Evolutionary conservation across 1,284 basidiomycete species (phyloP).

Genomic region (Ustilago esculenta): DNA sequence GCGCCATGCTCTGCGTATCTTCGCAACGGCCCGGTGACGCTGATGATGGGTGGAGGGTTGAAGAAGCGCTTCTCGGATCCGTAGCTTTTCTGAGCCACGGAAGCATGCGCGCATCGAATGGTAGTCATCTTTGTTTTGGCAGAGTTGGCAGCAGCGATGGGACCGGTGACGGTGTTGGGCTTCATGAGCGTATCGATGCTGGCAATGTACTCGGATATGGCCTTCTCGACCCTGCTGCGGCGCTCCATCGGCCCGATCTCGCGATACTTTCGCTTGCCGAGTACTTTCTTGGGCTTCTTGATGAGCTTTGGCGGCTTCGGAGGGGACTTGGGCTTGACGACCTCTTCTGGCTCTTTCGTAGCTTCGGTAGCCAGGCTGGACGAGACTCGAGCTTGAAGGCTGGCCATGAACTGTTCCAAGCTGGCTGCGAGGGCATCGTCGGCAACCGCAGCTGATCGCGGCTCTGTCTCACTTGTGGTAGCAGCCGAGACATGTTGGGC

Average conservation of each 20-base stretch:
- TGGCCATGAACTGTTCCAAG: conserved; percentile 57
- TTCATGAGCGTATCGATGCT: conserved; percentile 39
- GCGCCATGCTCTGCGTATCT: conserved; percentile 46
- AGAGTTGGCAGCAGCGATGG: conserved; percentile 23
- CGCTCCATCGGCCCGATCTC: conserved; percentile 45
- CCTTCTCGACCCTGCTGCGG: conserved; percentile 30
- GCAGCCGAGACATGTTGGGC: background rate
- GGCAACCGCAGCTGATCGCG: conserved; percentile 4
- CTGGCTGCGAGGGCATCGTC: conserved; percentile 50
- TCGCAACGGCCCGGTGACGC: conserved; percentile 77
- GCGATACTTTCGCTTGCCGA: conserved; percentile 50
- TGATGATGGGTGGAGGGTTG: conserved; percentile 86
- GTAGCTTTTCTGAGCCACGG: conserved; percentile 90
- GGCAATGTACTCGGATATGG: conserved; percentile 43
- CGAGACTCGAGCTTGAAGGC: conserved; percentile 29
- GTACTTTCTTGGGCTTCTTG: conserved; percentile 39
- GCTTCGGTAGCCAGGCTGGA: conserved; percentile 20
- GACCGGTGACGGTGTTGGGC: conserved; percentile 41
- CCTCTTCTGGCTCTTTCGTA: conserved; percentile 7
- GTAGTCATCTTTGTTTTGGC: conserved; percentile 72
- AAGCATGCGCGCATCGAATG: conserved; percentile 84
- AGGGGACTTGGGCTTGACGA: conserved; percentile 19
- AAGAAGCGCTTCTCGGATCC: conserved; percentile 90
- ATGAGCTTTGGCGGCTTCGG: conserved; percentile 21
- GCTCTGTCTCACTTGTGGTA: background rate